phyloP scores from a whole-genome alignment of 2,329 filamentous ascomycete genomes.

The Diaporthe humulicola region DNA sequence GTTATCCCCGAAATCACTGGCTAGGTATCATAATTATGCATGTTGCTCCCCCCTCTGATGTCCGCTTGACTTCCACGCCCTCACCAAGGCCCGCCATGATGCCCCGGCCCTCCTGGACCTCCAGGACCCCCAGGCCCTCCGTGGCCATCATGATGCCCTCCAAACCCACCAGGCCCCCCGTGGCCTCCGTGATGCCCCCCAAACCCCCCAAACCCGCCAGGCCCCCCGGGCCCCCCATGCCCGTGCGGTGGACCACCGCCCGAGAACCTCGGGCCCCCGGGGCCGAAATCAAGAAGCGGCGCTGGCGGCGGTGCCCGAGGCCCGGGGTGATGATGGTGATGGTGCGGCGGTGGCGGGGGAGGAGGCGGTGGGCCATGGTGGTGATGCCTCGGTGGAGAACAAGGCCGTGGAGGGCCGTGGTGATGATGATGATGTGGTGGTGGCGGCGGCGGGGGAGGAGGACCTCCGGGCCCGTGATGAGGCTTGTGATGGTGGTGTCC shows the following conservation, averaged over 20 bases:
- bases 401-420: background rate
- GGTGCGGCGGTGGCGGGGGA: conserved; percentile 8
- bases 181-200: background rate
- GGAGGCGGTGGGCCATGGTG: background rate
- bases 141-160: background rate
- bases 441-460: background rate
- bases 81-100: conserved; percentile 8
- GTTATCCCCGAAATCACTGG: background rate
- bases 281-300: background rate
- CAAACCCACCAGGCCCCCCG: background rate
- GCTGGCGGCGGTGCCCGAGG: background rate
- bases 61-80: background rate
- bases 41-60: background rate
- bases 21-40: background rate
- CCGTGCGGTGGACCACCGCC: background rate
- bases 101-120: background rate
- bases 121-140: background rate
- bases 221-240: background rate
- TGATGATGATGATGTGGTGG: background rate
- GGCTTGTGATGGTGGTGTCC: conserved; percentile 22
- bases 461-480: conserved; percentile 1
- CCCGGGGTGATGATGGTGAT: background rate
- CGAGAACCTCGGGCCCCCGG: background rate
- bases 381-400: conserved; percentile 7
- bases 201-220: background rate